Evolutionary conservation across 2,329 filamentous ascomycete species (phyloP), one percentile per base, ranked within the genome.

Genomic region (Fonsecaea erecta): DNA sequence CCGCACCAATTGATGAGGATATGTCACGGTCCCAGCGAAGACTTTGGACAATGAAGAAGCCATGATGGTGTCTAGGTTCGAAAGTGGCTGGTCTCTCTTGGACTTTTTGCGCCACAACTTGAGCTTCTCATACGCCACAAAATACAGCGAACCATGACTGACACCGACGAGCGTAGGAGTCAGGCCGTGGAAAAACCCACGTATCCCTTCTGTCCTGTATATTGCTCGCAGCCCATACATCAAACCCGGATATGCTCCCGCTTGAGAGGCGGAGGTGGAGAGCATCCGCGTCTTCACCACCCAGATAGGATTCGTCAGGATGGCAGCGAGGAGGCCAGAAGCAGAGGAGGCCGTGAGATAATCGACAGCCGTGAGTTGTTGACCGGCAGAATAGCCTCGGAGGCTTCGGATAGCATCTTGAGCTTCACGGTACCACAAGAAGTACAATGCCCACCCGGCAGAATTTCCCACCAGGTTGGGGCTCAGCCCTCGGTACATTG

Each of bases 281-380:
- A 98, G 83, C 93, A 99, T 98, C 68, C 95, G 90, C 8, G 94
- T 98, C 82, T 98, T 98, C 76, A 99, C 88, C 2, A 99, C 95
- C 95, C 95, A 99, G 72, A 99, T 89, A 1, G 95, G 95, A 76
- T 98, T 98, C 32, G 95, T 98, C 70, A 94, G 83, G 32, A 91
- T 80, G 51, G 93, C 90, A 1, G 93, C 96, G 46, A 91, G 77
- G 18, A 90, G 82, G 32, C 94, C 93, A 72, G 85, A 84, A 40
- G 80, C 76, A 1, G 85, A 90, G 35, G 91, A 93, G 3, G 93
- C 87, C 53, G 90, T 73, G 75, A 97, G 94, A 80, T 93, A 97
- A 77, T 97, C 92, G 28, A 82, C 83, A 79, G 35, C 92, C 81
- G 35, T 78, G 73, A 61, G 77, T 51, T 61, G 63, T 26, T 66